These are phyloP conservation scores for Nannizziopsis arthrosporioides DNA, from an alignment of 2,329 filamentous ascomycete species.

Conservation along the genomic window DNA sequence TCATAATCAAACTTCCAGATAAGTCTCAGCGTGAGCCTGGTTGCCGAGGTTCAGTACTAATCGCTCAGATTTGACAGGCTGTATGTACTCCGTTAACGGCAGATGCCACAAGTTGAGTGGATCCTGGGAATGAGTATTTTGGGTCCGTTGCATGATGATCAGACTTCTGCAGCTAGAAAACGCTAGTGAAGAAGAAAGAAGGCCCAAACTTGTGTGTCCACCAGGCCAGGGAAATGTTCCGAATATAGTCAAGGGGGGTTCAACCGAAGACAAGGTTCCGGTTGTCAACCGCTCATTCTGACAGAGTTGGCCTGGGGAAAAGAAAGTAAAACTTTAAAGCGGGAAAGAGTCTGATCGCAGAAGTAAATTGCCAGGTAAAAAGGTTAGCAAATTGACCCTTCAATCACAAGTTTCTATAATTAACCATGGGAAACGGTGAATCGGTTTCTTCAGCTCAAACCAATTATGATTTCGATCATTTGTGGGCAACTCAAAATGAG, in stretches of 20 bases:
- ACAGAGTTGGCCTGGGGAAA: too few relatives aligned
- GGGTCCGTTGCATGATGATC: slow-evolving; percentile 7
- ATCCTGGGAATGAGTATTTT: slow-evolving; percentile 1
- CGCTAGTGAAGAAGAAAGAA: background rate
- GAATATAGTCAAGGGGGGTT: slow-evolving; percentile 9
- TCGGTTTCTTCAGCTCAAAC: too few relatives aligned
- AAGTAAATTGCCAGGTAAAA: too few relatives aligned
- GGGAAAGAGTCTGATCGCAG: too few relatives aligned
- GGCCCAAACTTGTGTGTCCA: slow-evolving; percentile 4
- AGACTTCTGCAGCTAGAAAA: slow-evolving; percentile 11
- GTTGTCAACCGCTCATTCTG: too few relatives aligned
- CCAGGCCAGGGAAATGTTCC: slow-evolving; percentile 6
- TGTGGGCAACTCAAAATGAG: background rate
- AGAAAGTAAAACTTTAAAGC: too few relatives aligned
- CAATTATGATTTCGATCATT: too few relatives aligned
- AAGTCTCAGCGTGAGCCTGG: slow-evolving; percentile 5
- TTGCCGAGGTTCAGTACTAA: slow-evolving; percentile 5
- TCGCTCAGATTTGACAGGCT: slow-evolving; percentile 8
- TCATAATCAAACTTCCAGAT: slow-evolving; percentile 7
- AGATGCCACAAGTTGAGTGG: slow-evolving; percentile 4
- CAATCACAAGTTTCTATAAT: too few relatives aligned
- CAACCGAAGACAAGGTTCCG: slow-evolving; percentile 2
- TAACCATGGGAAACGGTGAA: too few relatives aligned
- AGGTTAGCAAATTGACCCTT: too few relatives aligned
- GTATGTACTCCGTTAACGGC: slow-evolving; percentile 4